phyloP scores from a whole-genome alignment of 441 rosid genomes.

The Adansonia gregorii region DNA sequence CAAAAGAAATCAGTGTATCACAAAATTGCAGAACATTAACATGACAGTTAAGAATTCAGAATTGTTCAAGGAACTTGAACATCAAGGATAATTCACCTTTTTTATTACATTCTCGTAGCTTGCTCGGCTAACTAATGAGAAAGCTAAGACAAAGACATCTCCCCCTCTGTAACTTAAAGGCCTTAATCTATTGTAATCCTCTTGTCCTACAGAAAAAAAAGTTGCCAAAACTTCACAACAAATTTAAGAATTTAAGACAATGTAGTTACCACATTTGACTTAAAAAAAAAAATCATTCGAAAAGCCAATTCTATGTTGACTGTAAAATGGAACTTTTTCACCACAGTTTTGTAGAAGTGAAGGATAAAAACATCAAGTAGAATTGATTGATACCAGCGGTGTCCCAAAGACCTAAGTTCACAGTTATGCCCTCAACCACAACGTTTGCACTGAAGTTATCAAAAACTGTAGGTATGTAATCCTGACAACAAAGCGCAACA shows the following conservation, averaged over 20 bases:
- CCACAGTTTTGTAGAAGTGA: not conserved
- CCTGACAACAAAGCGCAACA: slow-evolving; percentile 52
- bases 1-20: slow-evolving; percentile 29
- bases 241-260: slow-evolving; percentile 3
- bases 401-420: slow-evolving; percentile 96
- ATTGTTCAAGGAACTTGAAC: slow-evolving; percentile 12
- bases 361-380: slow-evolving; percentile 1
- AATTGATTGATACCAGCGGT: slow-evolving; percentile 75
- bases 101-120: slow-evolving; percentile 92
- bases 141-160: slow-evolving; percentile 93
- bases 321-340: not conserved
- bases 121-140: slow-evolving; percentile 93
- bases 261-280: slow-evolving; percentile 13
- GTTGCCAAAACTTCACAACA: slow-evolving; percentile 24
- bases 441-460: slow-evolving; percentile 99
- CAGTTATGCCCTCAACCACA: slow-evolving; percentile 85
- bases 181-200: slow-evolving; percentile 92
- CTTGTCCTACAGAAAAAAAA: slow-evolving; percentile 65
- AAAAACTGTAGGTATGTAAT: slow-evolving; percentile 94
- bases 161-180: slow-evolving; percentile 99
- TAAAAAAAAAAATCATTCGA: not conserved
- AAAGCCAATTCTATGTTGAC: not conserved
- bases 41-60: not conserved
- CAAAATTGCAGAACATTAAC: slow-evolving; percentile 18
- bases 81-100: slow-evolving; percentile 56